A percentile compares a stretch with the other conserved stretches of the same genome.
Conservation (phyloP, 192 early-diverging fungal genomes). For the Dissophora ornata region DNA sequence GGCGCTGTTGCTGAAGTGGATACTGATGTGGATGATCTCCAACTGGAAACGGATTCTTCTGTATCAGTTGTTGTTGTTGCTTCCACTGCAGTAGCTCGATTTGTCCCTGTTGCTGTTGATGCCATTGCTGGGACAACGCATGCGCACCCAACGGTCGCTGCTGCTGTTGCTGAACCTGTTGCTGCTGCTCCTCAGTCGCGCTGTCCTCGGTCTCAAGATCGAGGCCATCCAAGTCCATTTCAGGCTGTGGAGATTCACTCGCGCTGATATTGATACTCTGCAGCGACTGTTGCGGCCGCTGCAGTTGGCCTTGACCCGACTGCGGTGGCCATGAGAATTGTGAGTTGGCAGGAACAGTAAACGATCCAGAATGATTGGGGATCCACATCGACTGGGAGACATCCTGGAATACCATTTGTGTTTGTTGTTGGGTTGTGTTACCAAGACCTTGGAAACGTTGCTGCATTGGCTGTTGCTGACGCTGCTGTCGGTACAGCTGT, state of each 20-base stretch:
- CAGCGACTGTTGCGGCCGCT: slow-evolving; percentile 16
- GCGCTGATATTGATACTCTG: slow-evolving; percentile 46
- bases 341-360: slow-evolving; percentile 12
- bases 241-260: slow-evolving; percentile 23
- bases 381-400: slow-evolving; percentile 29
- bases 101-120: slow-evolving; percentile 34
- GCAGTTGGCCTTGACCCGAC: neutral
- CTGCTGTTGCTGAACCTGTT: too few species aligned
- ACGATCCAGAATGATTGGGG: slow-evolving; percentile 25
- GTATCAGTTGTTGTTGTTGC: slow-evolving; percentile 15
- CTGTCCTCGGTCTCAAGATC: neutral
- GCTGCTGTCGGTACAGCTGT: slow-evolving; percentile 6
- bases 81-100: too few species aligned
- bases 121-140: slow-evolving; percentile 38
- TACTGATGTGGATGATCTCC: neutral
- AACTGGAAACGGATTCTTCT: slow-evolving; percentile 13
- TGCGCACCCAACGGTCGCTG: slow-evolving; percentile 24
- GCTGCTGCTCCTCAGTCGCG: slow-evolving; percentile 20
- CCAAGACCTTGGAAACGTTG: neutral
- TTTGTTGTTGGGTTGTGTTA: neutral
- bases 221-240: slow-evolving; percentile 17
- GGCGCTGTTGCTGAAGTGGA: slow-evolving; percentile 14
- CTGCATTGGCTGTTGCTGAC: slow-evolving; percentile 13
- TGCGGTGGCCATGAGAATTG: slow-evolving; percentile 11
- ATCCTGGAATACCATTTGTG: neutral